Evolutionary conservation across 345 rosid genomes (phyloP), one percentile per base, ranked within the genome.

Genomic region (Linum lewisii): DNA sequence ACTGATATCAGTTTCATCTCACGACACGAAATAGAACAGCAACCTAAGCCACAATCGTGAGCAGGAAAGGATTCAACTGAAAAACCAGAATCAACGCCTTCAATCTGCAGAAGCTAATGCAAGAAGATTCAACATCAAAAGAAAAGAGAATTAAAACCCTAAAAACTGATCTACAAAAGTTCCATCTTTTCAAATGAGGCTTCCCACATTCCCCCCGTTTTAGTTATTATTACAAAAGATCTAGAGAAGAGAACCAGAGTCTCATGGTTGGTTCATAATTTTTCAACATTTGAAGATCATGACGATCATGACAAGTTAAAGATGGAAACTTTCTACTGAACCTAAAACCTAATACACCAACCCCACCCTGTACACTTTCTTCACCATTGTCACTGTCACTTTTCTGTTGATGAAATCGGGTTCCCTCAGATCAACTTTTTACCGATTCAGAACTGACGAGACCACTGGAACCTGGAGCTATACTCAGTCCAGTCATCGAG

Each of bases 401-500:
- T 34, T 11, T 11, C 38, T 34, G 38, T 5, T 34, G 10, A 42
- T 42, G 34, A 29, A 29, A 4, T n/a, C n/a, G n/a, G n/a, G n/a
- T n/a, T n/a, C n/a, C n/a, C n/a, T 11, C 15, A 16, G 15, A 3
- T 42, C 18, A 42, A 11, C 47, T 42, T 42, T 16, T 42, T 4
- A 42, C 47, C 2, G 18, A 42, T 42, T 42, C 47, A 16, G 47
- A 42, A 11, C 47, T 42, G 9, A 42, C 13, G 14, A 11, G 15
- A 11, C 9, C 47, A 16, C 18, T 42, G 18, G 47, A 42, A 1
- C 47, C 47, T 4, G 1, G 1, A 42, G 9, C 15, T 11, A 16
- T 42, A 11, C 47, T 11, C 29, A 51, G n/a, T 13, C 45, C 84
- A 19, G 75, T 70, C 6, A 63, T 47, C 7, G 81, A 73, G 51